Conservation (phyloP, 2,329 filamentous ascomycete species). For the Aureobasidium sp. region DNA sequence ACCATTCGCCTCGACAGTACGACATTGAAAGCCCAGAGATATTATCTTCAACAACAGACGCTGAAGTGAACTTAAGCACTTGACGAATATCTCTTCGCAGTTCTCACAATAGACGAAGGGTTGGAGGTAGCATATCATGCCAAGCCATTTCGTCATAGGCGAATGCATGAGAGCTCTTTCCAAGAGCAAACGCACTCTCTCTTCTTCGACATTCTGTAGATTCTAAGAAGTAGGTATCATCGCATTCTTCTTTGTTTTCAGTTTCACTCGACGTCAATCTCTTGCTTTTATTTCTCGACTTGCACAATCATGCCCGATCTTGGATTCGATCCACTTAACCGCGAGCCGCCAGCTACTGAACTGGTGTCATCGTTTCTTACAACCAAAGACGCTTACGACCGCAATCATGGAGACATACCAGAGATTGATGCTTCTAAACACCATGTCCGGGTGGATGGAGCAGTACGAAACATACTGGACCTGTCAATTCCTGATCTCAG, state of each 20-base stretch:
- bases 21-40: neutral
- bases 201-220: neutral
- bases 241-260: neutral
- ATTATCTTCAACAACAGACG: neutral
- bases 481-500: slow-evolving; percentile 41
- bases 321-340: slow-evolving; percentile 35
- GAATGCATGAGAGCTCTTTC: neutral
- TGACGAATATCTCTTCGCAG: neutral
- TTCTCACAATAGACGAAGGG: neutral
- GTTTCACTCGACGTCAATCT: neutral
- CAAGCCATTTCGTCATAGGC: slow-evolving; percentile 8
- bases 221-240: neutral
- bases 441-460: slow-evolving; percentile 41
- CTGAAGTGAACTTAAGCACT: neutral
- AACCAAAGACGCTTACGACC: slow-evolving; percentile 43
- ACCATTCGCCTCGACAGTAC: neutral
- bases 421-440: slow-evolving; percentile 25
- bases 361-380: slow-evolving; percentile 45
- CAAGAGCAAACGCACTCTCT: neutral
- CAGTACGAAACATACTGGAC: slow-evolving; percentile 35
- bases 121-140: neutral
- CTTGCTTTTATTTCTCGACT: neutral
- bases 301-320: slow-evolving; percentile 5
- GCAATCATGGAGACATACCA: slow-evolving; percentile 27
- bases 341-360: slow-evolving; percentile 37